Evolutionary conservation across 2,329 filamentous ascomycete genomes (phyloP).

Genomic region (Fusarium longipes): DNA sequence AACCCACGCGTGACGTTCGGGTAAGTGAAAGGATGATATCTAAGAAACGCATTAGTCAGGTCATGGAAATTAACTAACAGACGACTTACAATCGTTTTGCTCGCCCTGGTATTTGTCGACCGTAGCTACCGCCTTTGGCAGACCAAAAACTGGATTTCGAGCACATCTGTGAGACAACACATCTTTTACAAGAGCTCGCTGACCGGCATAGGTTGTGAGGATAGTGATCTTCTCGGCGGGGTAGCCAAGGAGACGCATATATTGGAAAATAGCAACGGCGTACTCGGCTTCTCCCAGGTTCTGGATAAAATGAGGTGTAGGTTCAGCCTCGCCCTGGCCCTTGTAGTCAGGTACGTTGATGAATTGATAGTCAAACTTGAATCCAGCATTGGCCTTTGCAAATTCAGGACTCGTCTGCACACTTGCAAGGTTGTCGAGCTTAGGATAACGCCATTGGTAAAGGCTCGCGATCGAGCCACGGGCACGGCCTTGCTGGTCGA

Average conservation of each 20-base stretch:
- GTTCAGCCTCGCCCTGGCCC: slow-evolving; percentile 86
- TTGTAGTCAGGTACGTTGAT: slow-evolving; percentile 96
- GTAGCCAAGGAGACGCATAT: slow-evolving; percentile 96
- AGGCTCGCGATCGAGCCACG: slow-evolving; percentile 87
- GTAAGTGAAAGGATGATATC: slow-evolving; percentile 95
- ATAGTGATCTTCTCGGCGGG: slow-evolving; percentile 86
- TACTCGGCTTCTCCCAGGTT: slow-evolving; percentile 98
- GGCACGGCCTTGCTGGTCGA: slow-evolving; percentile 94
- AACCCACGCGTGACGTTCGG: slow-evolving; percentile 88
- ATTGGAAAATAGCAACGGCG: slow-evolving; percentile 93
- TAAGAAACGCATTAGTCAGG: slow-evolving; percentile 52
- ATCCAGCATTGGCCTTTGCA: slow-evolving; percentile 85
- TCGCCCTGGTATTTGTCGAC: slow-evolving; percentile 99
- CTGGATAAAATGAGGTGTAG: slow-evolving; percentile 93
- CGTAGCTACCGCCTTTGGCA: slow-evolving; percentile 90
- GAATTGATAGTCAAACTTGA: slow-evolving; percentile 95
- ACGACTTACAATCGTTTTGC: slow-evolving; percentile 92
- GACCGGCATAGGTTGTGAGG: slow-evolving; percentile 92
- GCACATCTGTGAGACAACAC: slow-evolving; percentile 86
- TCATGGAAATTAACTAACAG: not conserved
- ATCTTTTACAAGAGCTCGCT: slow-evolving; percentile 87
- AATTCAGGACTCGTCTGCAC: slow-evolving; percentile 79
- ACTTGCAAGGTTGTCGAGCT: slow-evolving; percentile 80
- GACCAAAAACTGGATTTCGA: slow-evolving; percentile 84
- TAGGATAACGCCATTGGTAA: slow-evolving; percentile 92